Conservation (phyloP, 495 filamentous ascomycete genomes). For the Patellaria atrata region DNA sequence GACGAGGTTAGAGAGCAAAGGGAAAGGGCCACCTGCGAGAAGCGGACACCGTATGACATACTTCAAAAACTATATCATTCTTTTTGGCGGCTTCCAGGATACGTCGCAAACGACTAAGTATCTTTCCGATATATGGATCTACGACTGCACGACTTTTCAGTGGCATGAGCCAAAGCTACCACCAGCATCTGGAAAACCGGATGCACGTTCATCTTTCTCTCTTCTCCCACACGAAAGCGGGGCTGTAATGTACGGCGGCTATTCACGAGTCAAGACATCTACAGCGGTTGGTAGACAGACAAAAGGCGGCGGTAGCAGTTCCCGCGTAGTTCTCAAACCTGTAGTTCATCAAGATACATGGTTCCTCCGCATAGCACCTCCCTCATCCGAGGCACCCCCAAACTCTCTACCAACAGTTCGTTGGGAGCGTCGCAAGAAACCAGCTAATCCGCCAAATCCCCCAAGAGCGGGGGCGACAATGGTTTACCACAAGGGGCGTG, state of each 20-base stretch:
- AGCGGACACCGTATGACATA: slow-evolving; percentile 93
- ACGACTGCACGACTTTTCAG: slow-evolving; percentile 53
- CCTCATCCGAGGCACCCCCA: slow-evolving; percentile 43
- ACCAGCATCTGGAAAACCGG: slow-evolving; percentile 66
- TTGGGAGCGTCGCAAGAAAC: slow-evolving; percentile 89
- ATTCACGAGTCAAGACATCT: slow-evolving; percentile 71
- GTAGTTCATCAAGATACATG: slow-evolving; percentile 89
- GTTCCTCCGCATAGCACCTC: slow-evolving; percentile 70
- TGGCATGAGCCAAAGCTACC: slow-evolving; percentile 65
- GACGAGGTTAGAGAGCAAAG: slow-evolving; percentile 76
- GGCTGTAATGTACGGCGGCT: slow-evolving; percentile 82
- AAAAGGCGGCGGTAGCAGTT: slow-evolving; percentile 39
- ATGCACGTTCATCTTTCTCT: slow-evolving; percentile 79
- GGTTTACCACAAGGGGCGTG: slow-evolving; percentile 81
- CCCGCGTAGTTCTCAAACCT: slow-evolving; percentile 60
- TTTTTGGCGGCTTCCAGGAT: slow-evolving; percentile 86
- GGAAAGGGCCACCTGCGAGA: slow-evolving; percentile 73
- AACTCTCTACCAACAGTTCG: slow-evolving; percentile 52
- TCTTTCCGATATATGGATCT: slow-evolving; percentile 57
- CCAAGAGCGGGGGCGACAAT: slow-evolving; percentile 77
- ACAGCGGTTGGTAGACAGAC: slow-evolving; percentile 37
- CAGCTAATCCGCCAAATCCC: slow-evolving; percentile 76
- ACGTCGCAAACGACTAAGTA: slow-evolving; percentile 89
- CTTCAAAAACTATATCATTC: slow-evolving; percentile 68
- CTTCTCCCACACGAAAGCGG: slow-evolving; percentile 80